Evolutionary conservation across 2,329 filamentous ascomycete species (phyloP), one percentile per base, ranked within the genome.

Genomic region (Septoria petroselini): DNA sequence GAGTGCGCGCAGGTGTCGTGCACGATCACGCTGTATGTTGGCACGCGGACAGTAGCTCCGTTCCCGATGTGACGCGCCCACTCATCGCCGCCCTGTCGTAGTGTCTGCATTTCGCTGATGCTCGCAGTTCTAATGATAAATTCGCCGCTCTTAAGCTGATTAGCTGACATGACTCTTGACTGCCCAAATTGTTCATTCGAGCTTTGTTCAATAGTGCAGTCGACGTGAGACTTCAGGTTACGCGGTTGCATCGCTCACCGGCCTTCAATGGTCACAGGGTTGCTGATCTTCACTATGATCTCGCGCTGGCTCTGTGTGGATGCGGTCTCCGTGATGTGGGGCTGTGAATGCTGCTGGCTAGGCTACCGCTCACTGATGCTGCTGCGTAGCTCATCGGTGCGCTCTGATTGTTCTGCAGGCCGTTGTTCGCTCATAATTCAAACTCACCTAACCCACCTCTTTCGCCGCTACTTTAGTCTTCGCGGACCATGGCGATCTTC

Each of bases 71-170:
- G n/a, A 18, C 6, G 11, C 17, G 27, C 33, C 43, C 29, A 46
- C 15, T 39, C 39, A 21, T 46, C 15, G 3, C 43, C 27, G n/a
- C 31, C 19, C 34, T 46, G 12, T 39, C 17, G 31, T 29, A 46
- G n/a, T 18, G 21, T 39, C 33, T 46, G 17, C 7, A 29, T 27
- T 17, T 46, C 21, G 21, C 43, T 34, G 30, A 23, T 38, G n/a
- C 34, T 46, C 21, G 21, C 19, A 18, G 15, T 46, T 21, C 33
- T 46, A 39, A 46, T 8, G n/a, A 46, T 46, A 39, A 46, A 17
- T 21, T 46, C 43, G 18, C 33, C 19, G 30, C 43, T 46, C 34
- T 46, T 46, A 39, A 46, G 43, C 33, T 46, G 29, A 21, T 25
- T 46, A 23, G 43, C 43, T 27, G 21, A 46, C 15, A 46, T 46